A percentile compares a stretch with the other conserved stretches of the same genome.
These are phyloP conservation scores for Wakefieldia striispora DNA, from an alignment of 768 basidiomycete genomes.

Conservation along the genomic window DNA sequence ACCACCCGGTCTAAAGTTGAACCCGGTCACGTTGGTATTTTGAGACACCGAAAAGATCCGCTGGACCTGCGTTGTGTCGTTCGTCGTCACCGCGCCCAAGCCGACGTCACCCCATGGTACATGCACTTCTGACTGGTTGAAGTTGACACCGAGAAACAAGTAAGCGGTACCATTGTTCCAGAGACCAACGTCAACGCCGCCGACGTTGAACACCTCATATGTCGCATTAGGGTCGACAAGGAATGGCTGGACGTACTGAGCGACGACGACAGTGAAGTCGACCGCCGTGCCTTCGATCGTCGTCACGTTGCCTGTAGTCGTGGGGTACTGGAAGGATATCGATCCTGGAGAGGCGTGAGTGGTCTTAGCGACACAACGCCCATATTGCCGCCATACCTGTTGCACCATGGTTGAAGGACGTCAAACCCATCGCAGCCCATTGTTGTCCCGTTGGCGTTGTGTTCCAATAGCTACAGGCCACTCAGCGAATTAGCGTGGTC, in stretches of 20 bases:
- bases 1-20: constrained; percentile 15
- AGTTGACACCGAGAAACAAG: constrained; percentile 21
- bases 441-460: constrained; percentile 27
- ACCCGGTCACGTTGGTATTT: constrained; percentile 19
- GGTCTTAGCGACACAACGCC: not conserved
- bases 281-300: constrained; percentile 25
- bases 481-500: not conserved
- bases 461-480: constrained; percentile 26
- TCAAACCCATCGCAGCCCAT: constrained; percentile 25
- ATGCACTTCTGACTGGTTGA: not conserved
- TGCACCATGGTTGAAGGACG: constrained; percentile 27
- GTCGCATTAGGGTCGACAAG: constrained; percentile 11
- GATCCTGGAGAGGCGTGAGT: constrained; percentile 17
- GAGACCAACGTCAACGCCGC: constrained; percentile 24
- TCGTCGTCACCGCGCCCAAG: constrained; percentile 8
- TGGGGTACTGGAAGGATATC: constrained; percentile 30
- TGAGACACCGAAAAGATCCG: constrained; percentile 11
- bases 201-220: constrained; percentile 3
- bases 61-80: constrained; percentile 19
- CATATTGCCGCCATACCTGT: constrained; percentile 12
- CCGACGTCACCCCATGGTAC: constrained; percentile 23
- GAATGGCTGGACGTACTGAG: constrained; percentile 19
- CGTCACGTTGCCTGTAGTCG: constrained; percentile 14
- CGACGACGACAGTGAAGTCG: constrained; percentile 4
- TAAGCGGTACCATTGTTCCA: constrained; percentile 24